phyloP scores from a whole-genome alignment of 2,329 filamentous ascomycete genomes.

The Aschersonia sp. region DNA sequence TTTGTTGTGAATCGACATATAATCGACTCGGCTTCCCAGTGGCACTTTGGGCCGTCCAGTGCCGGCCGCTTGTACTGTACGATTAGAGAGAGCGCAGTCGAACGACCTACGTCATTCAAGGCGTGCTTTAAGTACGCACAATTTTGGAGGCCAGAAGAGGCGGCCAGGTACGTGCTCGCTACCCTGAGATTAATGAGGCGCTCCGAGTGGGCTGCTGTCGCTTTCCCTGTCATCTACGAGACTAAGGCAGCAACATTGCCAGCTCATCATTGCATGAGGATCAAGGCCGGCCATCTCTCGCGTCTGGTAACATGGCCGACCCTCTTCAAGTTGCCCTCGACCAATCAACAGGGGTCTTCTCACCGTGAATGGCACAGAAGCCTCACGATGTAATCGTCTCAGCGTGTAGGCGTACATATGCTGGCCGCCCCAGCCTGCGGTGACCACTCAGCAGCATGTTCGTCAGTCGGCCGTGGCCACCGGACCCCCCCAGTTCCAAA shows the following conservation, averaged over 20 bases:
- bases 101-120: background rate
- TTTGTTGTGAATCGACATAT: no score
- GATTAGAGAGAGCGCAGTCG: no score
- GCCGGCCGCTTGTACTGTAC: no score
- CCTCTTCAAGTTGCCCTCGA: constrained; percentile 1
- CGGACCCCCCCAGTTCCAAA: constrained; percentile 1
- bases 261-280: constrained; percentile 64
- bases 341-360: constrained; percentile 11
- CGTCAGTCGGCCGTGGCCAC: constrained; percentile 3
- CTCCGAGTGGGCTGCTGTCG: constrained; percentile 3
- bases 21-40: background rate
- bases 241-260: constrained; percentile 32
- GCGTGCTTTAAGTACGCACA: constrained; percentile 2
- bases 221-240: constrained; percentile 8
- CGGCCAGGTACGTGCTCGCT: constrained; percentile 4
- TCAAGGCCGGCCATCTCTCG: constrained; percentile 15
- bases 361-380: constrained; percentile 8
- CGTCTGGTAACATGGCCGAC: constrained; percentile 4
- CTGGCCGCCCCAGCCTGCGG: constrained; percentile 2
- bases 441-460: constrained; percentile 5
- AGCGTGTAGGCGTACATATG: background rate
- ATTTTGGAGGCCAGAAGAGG: constrained; percentile 4
- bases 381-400: constrained; percentile 2
- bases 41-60: no score
- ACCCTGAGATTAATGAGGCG: background rate